These are phyloP conservation scores for Ceratobasidium sp. DNA, from an alignment of 1,284 basidiomycete species.

Conservation along the genomic window DNA sequence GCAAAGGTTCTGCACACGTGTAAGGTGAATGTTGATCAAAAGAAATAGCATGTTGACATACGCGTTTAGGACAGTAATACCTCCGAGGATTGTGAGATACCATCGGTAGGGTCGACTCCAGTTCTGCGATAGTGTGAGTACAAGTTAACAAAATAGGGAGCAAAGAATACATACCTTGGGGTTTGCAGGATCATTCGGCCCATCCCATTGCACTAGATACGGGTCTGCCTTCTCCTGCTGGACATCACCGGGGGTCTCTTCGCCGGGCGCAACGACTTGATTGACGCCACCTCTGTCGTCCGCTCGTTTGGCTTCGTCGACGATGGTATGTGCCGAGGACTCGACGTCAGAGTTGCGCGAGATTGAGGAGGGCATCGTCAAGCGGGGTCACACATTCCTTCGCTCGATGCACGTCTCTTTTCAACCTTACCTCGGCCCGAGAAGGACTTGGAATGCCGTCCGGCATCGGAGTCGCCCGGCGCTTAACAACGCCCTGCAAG, in stretches of 20 bases:
- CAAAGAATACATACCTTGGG: conserved; percentile 59
- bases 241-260: conserved; percentile 42
- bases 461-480: conserved; percentile 21
- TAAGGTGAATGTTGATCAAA: too few species aligned
- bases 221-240: conserved; percentile 53
- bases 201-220: conserved; percentile 61
- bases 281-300: conserved; percentile 17
- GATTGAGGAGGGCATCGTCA: conserved; percentile 32
- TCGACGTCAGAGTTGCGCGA: conserved; percentile 39
- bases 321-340: conserved; percentile 30
- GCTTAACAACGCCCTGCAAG: background rate
- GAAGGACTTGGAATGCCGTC: background rate
- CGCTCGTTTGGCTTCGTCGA: conserved; percentile 25
- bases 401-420: conserved; percentile 2
- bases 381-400: background rate
- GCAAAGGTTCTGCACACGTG: too few species aligned
- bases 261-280: conserved; percentile 47
- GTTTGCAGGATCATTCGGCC: conserved; percentile 60
- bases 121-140: conserved; percentile 61
- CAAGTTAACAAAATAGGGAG: background rate
- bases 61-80: conserved; percentile 78
- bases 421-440: conserved; percentile 24
- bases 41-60: conserved; percentile 56
- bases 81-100: conserved; percentile 73
- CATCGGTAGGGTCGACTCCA: conserved; percentile 72